Conservation (phyloP, 768 basidiomycete species). For the Favolaschia claudopus region DNA sequence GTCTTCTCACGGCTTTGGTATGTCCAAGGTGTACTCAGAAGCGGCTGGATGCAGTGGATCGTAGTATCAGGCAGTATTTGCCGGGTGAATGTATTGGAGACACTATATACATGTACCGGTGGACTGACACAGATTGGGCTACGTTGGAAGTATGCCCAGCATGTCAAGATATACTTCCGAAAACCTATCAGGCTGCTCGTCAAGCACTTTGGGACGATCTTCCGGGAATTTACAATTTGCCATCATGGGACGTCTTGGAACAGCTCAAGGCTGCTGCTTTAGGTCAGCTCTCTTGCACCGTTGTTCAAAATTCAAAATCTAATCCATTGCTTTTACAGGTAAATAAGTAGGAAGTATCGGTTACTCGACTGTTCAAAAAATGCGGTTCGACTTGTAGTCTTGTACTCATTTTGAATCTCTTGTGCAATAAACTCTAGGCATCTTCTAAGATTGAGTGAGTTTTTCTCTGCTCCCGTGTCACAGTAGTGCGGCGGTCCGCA, state of each 20-base stretch:
- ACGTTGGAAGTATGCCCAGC: not conserved
- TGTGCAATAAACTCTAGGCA: too few relatives aligned
- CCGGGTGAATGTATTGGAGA: not conserved
- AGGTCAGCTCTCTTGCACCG: too few relatives aligned
- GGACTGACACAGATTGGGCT: not conserved
- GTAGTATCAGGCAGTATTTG: not conserved
- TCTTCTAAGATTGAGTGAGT: too few relatives aligned
- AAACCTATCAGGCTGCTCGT: not conserved
- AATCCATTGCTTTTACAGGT: too few relatives aligned
- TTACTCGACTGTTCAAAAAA: too few relatives aligned
- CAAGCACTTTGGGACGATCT: conserved; percentile 9
- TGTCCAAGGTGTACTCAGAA: not conserved
- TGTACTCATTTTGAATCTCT: too few relatives aligned
- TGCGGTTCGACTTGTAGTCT: too few relatives aligned
- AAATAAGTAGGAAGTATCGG: too few relatives aligned
- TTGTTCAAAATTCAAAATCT: too few relatives aligned
- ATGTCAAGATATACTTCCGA: not conserved
- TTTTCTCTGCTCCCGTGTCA: too few relatives aligned
- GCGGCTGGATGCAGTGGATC: not conserved
- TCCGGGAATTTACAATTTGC: conserved; percentile 5
- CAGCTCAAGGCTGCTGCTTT: conserved; percentile 90
- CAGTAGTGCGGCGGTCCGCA: too few relatives aligned
- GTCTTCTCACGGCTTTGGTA: not conserved
- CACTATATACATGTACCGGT: not conserved
- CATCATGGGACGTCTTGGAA: conserved; percentile 53